Evolutionary conservation across 345 rosid genomes (phyloP).

Genomic region (Corchorus olitorius): DNA sequence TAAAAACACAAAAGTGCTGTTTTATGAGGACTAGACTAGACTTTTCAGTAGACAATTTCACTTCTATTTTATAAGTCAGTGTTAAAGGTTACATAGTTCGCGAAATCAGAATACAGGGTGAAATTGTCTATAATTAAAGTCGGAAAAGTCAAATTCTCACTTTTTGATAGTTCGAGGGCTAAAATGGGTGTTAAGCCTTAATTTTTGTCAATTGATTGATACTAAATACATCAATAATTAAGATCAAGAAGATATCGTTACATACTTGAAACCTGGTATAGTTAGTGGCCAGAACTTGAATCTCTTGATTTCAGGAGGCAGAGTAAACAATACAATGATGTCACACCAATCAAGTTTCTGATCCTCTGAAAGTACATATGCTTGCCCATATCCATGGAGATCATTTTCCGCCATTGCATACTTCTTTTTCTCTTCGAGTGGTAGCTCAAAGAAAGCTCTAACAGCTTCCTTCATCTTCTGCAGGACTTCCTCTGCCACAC

Average conservation of each 20-base stretch:
- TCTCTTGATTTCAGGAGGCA: neutral
- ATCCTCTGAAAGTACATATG: neutral
- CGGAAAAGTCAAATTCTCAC: no score
- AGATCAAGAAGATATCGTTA: neutral
- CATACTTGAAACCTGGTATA: neutral
- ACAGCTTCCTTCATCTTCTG: neutral
- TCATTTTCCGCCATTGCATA: neutral
- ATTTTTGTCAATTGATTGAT: no score
- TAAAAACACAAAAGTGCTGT: no score
- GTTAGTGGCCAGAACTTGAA: neutral
- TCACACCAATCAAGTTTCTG: constrained; percentile 11
- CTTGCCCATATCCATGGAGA: neutral
- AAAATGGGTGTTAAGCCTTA: no score
- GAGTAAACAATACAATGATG: neutral
- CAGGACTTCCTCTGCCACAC: neutral
- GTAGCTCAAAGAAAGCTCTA: neutral
- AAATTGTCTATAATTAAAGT: no score
- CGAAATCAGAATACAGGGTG: no score
- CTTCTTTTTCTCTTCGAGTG: neutral
- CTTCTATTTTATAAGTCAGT: no score
- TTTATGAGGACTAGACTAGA: no score
- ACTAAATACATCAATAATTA: no score
- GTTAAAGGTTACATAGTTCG: no score
- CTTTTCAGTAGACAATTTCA: no score
- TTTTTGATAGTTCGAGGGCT: no score